These are phyloP conservation scores for Acanthamoeba sp. DNA, from an alignment of 208 protist species.

Conservation along the genomic window DNA sequence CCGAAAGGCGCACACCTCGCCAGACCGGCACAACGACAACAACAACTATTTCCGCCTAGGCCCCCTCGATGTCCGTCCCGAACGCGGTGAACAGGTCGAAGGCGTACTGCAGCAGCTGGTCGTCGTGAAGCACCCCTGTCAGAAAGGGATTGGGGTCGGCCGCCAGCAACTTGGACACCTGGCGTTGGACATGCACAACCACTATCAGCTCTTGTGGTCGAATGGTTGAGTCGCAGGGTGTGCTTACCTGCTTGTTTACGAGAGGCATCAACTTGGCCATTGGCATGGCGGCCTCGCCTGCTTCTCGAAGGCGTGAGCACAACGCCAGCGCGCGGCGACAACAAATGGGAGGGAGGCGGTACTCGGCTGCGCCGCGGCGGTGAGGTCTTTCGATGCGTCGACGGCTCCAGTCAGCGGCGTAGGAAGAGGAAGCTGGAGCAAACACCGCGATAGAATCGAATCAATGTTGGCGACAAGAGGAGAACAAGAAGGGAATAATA, in stretches of 20 bases:
- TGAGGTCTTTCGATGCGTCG: not conserved
- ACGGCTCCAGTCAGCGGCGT: not conserved
- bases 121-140: not conserved
- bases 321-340: not conserved
- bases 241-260: slow-evolving; percentile 31
- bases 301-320: not conserved
- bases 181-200: not conserved
- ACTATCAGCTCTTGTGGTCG: too few relatives aligned
- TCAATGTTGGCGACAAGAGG: too few relatives aligned
- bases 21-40: too few relatives aligned
- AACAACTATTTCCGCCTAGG: too few relatives aligned
- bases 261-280: slow-evolving; percentile 40
- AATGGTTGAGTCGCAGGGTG: too few relatives aligned
- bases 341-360: not conserved
- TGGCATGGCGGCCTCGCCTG: not conserved
- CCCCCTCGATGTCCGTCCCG: not conserved
- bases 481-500: not conserved
- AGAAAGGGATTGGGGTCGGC: not conserved
- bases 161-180: not conserved
- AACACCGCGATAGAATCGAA: too few relatives aligned
- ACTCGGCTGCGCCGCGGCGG: not conserved
- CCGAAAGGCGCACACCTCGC: too few relatives aligned
- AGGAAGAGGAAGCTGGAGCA: too few relatives aligned
- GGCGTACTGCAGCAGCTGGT: not conserved
- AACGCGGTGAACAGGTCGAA: slow-evolving; percentile 34